Conservation (phyloP, 2,329 filamentous ascomycete genomes). For the Aureobasidium sp. region DNA sequence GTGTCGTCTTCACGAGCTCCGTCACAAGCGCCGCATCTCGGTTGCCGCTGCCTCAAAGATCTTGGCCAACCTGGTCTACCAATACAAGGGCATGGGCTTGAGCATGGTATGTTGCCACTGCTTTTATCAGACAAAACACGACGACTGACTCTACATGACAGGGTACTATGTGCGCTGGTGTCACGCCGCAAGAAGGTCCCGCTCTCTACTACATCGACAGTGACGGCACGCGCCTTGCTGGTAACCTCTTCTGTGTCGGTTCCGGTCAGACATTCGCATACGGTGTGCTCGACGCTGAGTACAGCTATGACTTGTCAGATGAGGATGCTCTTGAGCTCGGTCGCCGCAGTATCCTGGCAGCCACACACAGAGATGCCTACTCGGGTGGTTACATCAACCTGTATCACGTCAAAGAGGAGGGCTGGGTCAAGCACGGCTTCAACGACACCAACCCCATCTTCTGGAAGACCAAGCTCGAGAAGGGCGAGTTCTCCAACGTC, state of each 20-base stretch:
- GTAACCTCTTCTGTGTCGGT: slow-evolving; percentile 96
- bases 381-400: slow-evolving; percentile 98
- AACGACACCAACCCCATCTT: slow-evolving; percentile 98
- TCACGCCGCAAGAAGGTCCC: slow-evolving; percentile 89
- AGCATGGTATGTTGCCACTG: slow-evolving; percentile 58
- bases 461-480: slow-evolving; percentile 98
- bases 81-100: slow-evolving; percentile 97
- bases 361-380: slow-evolving; percentile 96
- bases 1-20: slow-evolving; percentile 97
- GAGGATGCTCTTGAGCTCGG: slow-evolving; percentile 89
- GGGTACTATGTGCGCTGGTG: slow-evolving; percentile 97
- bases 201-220: slow-evolving; percentile 99
- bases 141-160: slow-evolving; percentile 19
- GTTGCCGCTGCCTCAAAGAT: slow-evolving; percentile 98
- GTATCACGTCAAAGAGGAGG: slow-evolving; percentile 98
- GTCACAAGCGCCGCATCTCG: slow-evolving; percentile 97
- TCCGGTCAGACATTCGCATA: slow-evolving; percentile 98
- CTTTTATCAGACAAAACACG: not conserved
- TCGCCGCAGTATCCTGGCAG: slow-evolving; percentile 85
- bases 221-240: slow-evolving; percentile 84
- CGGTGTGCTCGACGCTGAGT: slow-evolving; percentile 93
- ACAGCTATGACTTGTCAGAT: slow-evolving; percentile 77
- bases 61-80: slow-evolving; percentile 94
- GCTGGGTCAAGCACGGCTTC: slow-evolving; percentile 99
- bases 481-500: slow-evolving; percentile 97